Evolutionary conservation across 1,139 yeast species (phyloP).

Genomic region (Petasospora fabianii): DNA sequence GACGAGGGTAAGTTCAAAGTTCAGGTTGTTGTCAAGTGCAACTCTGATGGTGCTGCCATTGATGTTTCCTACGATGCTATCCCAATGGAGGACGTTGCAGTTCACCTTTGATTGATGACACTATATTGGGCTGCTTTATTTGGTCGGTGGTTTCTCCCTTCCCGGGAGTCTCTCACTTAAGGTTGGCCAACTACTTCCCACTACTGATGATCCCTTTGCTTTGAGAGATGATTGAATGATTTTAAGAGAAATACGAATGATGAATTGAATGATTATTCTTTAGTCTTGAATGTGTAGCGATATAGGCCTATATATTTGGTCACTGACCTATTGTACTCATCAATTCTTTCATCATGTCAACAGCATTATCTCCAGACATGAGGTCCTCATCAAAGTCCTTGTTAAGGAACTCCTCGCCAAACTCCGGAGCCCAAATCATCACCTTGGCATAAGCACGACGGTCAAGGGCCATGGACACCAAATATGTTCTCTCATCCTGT

Average conservation of each 20-base stretch:
- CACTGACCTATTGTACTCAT: too few relatives aligned
- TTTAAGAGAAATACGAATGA: too few relatives aligned
- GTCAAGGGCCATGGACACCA: not conserved
- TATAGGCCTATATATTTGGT: too few relatives aligned
- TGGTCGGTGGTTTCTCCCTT: too few relatives aligned
- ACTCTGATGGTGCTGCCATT: constrained; percentile 57
- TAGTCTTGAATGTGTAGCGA: too few relatives aligned
- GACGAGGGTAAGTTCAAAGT: constrained; percentile 47
- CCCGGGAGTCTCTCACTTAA: too few relatives aligned
- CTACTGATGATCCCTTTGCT: too few relatives aligned
- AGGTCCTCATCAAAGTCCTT: not conserved
- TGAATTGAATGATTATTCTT: too few relatives aligned
- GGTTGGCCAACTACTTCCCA: too few relatives aligned
- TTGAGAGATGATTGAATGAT: too few relatives aligned
- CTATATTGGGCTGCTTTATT: too few relatives aligned
- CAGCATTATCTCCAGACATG: not conserved
- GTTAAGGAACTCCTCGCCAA: not conserved
- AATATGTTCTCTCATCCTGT: not conserved
- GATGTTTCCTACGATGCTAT: constrained; percentile 53
- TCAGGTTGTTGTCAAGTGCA: constrained; percentile 54
- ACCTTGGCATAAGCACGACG: not conserved
- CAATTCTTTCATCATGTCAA: not conserved
- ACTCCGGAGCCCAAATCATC: not conserved
- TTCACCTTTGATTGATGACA: not conserved
- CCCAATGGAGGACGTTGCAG: constrained; percentile 32